phyloP scores from a whole-genome alignment of 805 yeast genomes.

The Yamadazyma phyllophila region DNA sequence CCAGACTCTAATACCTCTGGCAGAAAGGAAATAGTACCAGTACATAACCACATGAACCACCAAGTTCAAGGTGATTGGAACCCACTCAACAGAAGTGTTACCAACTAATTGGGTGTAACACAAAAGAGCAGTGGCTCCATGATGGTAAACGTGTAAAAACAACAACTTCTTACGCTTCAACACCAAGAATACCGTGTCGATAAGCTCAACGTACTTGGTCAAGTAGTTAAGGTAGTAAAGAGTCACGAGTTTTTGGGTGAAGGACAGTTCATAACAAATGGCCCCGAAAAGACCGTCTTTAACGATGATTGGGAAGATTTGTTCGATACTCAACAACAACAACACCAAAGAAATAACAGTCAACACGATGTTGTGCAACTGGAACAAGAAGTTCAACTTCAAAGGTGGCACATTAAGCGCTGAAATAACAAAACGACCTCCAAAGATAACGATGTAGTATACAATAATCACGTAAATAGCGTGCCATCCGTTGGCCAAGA shows the following conservation, averaged over 20 bases:
- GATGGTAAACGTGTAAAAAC: constrained; percentile 94
- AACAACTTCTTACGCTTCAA: constrained; percentile 88
- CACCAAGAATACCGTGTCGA: constrained; percentile 90
- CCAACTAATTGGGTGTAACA: constrained; percentile 94
- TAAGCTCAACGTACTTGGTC: constrained; percentile 82
- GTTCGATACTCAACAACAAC: constrained; percentile 75
- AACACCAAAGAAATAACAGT: constrained; percentile 67
- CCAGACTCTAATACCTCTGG: constrained; percentile 95
- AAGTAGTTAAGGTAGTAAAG: constrained; percentile 89
- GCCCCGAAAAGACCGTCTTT: constrained; percentile 79
- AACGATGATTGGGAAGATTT: constrained; percentile 73
- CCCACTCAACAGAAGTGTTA: constrained; percentile 90
- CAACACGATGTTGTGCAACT: constrained; percentile 77
- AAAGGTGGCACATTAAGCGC: constrained; percentile 56
- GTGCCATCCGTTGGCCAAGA: constrained; percentile 62
- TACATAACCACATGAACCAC: constrained; percentile 96
- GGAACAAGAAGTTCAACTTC: constrained; percentile 74
- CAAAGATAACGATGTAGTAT: constrained; percentile 46
- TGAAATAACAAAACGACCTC: constrained; percentile 69
- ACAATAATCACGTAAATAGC: constrained; percentile 45
- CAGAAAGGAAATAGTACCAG: constrained; percentile 92
- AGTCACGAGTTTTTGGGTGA: constrained; percentile 80
- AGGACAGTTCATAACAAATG: constrained; percentile 73
- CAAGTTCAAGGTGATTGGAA: constrained; percentile 83
- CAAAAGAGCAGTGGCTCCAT: constrained; percentile 94